Percentiles rank a stretch among this genome's conserved stretches.
phyloP scores from a whole-genome alignment of 2,329 filamentous ascomycete species.

The Pyrenochaeta sp. region DNA sequence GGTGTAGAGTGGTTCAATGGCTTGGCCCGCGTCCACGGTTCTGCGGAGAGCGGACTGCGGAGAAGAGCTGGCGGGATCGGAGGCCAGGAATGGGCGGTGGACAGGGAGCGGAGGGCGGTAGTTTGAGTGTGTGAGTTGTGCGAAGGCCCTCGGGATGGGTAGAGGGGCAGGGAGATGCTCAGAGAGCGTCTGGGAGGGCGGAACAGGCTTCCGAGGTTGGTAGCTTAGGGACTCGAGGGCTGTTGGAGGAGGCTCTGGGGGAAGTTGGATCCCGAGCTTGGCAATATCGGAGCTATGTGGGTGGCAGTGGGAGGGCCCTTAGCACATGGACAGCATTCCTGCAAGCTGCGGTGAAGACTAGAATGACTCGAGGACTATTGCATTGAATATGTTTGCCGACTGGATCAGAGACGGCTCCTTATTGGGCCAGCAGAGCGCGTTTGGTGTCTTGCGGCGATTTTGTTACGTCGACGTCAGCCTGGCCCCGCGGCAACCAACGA shows the following conservation, averaged over 20 bases:
- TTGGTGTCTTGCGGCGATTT: too few species aligned
- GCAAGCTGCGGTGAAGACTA: too few species aligned
- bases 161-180: neutral
- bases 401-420: too few species aligned
- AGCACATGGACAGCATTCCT: too few species aligned
- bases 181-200: slow-evolving; percentile 3
- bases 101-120: neutral
- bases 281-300: slow-evolving; percentile 17
- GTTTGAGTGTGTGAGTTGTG: too few species aligned
- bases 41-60: too few species aligned
- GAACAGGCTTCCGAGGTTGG: slow-evolving; percentile 18
- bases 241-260: slow-evolving; percentile 26
- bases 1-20: slow-evolving; percentile 3
- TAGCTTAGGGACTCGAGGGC: slow-evolving; percentile 4
- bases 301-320: neutral
- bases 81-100: neutral
- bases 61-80: slow-evolving; percentile 1
- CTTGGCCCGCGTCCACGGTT: too few species aligned
- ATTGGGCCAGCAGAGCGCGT: too few species aligned
- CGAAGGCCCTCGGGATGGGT: too few species aligned
- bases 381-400: too few species aligned
- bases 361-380: too few species aligned
- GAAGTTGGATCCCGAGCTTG: slow-evolving; percentile 12
- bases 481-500: too few species aligned
- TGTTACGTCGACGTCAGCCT: slow-evolving; percentile 29